Conservation (phyloP, 352 stramenopile species). For the Phytophthora hybrid region DNA sequence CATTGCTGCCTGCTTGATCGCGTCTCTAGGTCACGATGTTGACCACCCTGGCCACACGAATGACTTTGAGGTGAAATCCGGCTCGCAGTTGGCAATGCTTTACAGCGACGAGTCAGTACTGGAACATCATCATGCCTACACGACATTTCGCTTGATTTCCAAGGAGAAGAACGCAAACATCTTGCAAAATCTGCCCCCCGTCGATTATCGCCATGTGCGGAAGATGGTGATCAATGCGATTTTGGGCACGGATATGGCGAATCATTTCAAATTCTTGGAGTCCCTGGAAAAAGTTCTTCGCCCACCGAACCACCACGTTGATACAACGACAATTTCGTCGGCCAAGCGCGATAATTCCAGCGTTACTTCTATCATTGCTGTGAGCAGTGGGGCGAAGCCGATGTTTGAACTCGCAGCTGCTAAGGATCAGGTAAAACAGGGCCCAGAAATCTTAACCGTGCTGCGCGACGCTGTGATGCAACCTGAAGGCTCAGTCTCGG, state of each 20-base stretch:
- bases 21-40: constrained; percentile 91
- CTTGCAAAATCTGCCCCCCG: constrained; percentile 73
- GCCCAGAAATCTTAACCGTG: constrained; percentile 48
- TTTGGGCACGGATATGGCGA: constrained; percentile 91
- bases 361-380: constrained; percentile 35
- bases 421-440: constrained; percentile 35
- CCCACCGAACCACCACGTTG: constrained; percentile 61
- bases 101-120: constrained; percentile 92
- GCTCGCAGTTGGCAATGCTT: constrained; percentile 81
- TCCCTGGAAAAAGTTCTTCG: constrained; percentile 76
- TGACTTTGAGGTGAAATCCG: constrained; percentile 86
- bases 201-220: constrained; percentile 82
- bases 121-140: constrained; percentile 90
- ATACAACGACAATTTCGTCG: constrained; percentile 46
- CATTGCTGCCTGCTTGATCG: constrained; percentile 85
- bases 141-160: constrained; percentile 85
- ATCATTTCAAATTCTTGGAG: constrained; percentile 90
- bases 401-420: constrained; percentile 28
- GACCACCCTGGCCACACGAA: constrained; percentile 93
- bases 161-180: constrained; percentile 91
- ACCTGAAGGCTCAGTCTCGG: constrained; percentile 41
- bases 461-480: constrained; percentile 76
- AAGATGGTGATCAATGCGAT: constrained; percentile 92
- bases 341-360: constrained; percentile 50
- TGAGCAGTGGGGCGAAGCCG: constrained; percentile 32